phyloP scores from a whole-genome alignment of 192 early-diverging fungal species.

The Coemansia brasiliensis region DNA sequence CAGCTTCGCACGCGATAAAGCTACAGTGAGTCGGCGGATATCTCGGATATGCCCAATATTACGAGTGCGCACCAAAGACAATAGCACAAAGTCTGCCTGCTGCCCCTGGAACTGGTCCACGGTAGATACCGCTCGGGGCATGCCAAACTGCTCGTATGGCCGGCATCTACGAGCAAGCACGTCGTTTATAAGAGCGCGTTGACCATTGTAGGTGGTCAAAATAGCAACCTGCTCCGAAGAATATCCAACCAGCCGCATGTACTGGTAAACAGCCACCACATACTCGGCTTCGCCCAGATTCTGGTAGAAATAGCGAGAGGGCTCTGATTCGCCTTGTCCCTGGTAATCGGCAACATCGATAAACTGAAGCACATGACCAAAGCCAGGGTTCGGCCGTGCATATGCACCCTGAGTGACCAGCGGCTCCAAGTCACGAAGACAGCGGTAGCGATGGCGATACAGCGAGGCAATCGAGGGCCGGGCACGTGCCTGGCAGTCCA shows the following conservation, averaged over 20 bases:
- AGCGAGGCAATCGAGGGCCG: slow-evolving; percentile 77
- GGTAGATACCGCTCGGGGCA: slow-evolving; percentile 78
- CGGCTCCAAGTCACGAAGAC: slow-evolving; percentile 67
- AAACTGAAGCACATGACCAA: slow-evolving; percentile 84
- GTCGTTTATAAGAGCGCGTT: slow-evolving; percentile 88
- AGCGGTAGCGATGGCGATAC: slow-evolving; percentile 82
- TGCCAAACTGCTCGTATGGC: slow-evolving; percentile 85
- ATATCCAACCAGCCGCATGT: slow-evolving; percentile 94
- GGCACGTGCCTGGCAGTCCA: slow-evolving; percentile 84
- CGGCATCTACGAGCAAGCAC: slow-evolving; percentile 81
- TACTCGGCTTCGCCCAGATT: slow-evolving; percentile 99
- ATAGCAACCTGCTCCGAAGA: slow-evolving; percentile 87
- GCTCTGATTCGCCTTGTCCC: slow-evolving; percentile 81
- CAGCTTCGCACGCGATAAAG: slow-evolving; percentile 88
- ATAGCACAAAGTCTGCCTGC: slow-evolving; percentile 89
- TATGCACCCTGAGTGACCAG: slow-evolving; percentile 56
- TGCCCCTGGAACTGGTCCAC: slow-evolving; percentile 98
- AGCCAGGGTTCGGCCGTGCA: slow-evolving; percentile 77
- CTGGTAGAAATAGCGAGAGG: slow-evolving; percentile 86
- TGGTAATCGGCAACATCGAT: slow-evolving; percentile 77
- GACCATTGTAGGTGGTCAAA: slow-evolving; percentile 97
- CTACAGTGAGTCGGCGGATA: slow-evolving; percentile 88
- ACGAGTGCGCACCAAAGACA: slow-evolving; percentile 91
- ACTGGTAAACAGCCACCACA: slow-evolving; percentile 91
- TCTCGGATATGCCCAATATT: slow-evolving; percentile 91